Base-by-base conservation (phyloP, 208 protist genomes). In the Trypanosoma melophagium region DNA sequence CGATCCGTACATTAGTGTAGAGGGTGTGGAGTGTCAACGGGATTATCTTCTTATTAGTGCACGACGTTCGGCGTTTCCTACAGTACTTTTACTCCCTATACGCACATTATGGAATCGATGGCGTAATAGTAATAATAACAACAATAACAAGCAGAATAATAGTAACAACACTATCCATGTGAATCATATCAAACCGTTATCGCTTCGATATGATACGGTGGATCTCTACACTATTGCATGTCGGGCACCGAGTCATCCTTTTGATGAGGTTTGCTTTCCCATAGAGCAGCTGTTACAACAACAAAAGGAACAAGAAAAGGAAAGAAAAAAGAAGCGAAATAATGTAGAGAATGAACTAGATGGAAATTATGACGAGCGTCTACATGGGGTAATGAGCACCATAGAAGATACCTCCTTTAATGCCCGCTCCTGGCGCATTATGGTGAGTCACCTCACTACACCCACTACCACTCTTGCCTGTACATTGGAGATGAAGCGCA, bases 1-100 rank as follows among this genome's bases (percentile, higher is more conserved):
- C 57, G 79, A 84, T 25, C 19, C 71, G 9, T 7, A 38, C 17
- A 65, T 81, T 21, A 81, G 78, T 53, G 54, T 93, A 35, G 83
- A 93, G 45, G 69, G 66, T 17, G 81, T 93, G 7, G 73, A 85
- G 52, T 71, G 61, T 40, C 56, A 60, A 40, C 53, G 61, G 13
- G 55, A 84, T 49, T 80, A 79, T 60, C 60, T 93, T 3, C 58
- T 93, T 21, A 8, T 93, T 19, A 78, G 31, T 38, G 81, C 88
- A n/a, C 69, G 76, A 9, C 72, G 71, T 12, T 45, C 69, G 14
- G 87, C 79, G 14, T 51, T 58, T 5, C 53, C 71, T 10, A 86
- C 79, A 19, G 71, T 77, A 10, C 63, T 90, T 13, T 63, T 90
- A 25, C 71, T 83, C 45, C 74, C 72, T 40, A 35, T 81, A 13